Conservation (phyloP, 495 filamentous ascomycete genomes). For the Penicillium salamii region DNA sequence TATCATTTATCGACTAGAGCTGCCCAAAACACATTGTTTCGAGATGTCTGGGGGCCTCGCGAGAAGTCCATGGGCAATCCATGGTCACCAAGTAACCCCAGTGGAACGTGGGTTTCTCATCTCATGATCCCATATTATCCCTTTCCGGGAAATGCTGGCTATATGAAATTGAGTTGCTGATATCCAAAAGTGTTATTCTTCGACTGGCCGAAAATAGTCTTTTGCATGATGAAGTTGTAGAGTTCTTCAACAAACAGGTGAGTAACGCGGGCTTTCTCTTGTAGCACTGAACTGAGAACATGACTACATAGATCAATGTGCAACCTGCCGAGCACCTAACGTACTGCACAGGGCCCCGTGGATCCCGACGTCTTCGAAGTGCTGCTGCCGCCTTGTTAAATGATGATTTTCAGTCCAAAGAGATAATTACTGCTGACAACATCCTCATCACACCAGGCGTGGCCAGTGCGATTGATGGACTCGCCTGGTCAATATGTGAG, state of each 20-base stretch:
- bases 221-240: slow-evolving; percentile 12
- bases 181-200: slow-evolving; percentile 6
- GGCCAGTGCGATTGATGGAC: slow-evolving; percentile 32
- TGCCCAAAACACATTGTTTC: slow-evolving; percentile 10
- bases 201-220: slow-evolving; percentile 15
- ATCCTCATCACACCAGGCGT: slow-evolving; percentile 37
- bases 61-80: slow-evolving; percentile 16
- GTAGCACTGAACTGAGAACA: neutral
- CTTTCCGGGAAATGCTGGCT: no score
- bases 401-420: slow-evolving; percentile 26
- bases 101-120: slow-evolving; percentile 9
- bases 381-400: slow-evolving; percentile 39
- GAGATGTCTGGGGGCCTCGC: slow-evolving; percentile 13
- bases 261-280: neutral
- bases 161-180: no score
- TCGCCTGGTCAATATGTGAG: slow-evolving; percentile 31
- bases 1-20: slow-evolving; percentile 19
- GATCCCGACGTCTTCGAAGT: slow-evolving; percentile 21
- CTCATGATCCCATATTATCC: no score
- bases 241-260: slow-evolving; percentile 7
- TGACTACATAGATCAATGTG: neutral
- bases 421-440: slow-evolving; percentile 28
- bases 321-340: slow-evolving; percentile 8
- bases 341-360: slow-evolving; percentile 19
- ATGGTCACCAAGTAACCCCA: slow-evolving; percentile 13